Conservation (phyloP, 768 basidiomycete species). For the Filobasidium floriforme region DNA sequence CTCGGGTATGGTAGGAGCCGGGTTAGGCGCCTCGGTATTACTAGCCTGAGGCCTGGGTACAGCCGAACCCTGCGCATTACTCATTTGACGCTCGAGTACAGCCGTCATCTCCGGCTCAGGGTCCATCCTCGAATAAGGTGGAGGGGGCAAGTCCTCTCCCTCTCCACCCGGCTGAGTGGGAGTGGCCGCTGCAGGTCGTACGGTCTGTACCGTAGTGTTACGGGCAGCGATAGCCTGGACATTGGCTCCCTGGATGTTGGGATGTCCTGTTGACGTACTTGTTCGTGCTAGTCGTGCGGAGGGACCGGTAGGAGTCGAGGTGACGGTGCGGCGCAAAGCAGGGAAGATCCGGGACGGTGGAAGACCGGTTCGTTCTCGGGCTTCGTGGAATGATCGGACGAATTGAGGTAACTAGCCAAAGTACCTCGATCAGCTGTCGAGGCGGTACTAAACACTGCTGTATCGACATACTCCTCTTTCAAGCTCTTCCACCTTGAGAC, state of each 20-base stretch:
- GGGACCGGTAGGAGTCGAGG: constrained; percentile 14
- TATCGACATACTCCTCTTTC: constrained; percentile 40
- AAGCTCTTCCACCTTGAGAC: constrained; percentile 34
- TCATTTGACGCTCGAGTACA: constrained; percentile 33
- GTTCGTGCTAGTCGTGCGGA: constrained; percentile 19
- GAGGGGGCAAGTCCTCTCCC: constrained; percentile 36
- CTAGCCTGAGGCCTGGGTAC: not conserved
- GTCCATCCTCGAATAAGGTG: constrained; percentile 39
- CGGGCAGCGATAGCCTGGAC: not conserved
- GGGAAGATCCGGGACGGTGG: constrained; percentile 32
- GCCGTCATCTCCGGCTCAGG: constrained; percentile 41
- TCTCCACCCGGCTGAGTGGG: constrained; percentile 16
- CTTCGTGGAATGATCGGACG: constrained; percentile 28
- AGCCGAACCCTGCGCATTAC: constrained; percentile 24
- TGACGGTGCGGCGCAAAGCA: constrained; percentile 19
- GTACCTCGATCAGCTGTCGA: not conserved
- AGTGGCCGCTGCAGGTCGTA: constrained; percentile 7
- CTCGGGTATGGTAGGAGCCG: not conserved
- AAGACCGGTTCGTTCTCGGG: constrained; percentile 29
- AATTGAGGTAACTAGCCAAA: constrained; percentile 28
- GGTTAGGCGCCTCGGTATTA: not conserved
- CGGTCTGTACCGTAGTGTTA: constrained; percentile 1
- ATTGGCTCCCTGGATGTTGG: constrained; percentile 10
- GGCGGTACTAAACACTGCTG: no score
- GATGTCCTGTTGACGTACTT: constrained; percentile 7